These are phyloP conservation scores for Naganishia kalamii DNA, from an alignment of 768 basidiomycete genomes.

Conservation along the genomic window DNA sequence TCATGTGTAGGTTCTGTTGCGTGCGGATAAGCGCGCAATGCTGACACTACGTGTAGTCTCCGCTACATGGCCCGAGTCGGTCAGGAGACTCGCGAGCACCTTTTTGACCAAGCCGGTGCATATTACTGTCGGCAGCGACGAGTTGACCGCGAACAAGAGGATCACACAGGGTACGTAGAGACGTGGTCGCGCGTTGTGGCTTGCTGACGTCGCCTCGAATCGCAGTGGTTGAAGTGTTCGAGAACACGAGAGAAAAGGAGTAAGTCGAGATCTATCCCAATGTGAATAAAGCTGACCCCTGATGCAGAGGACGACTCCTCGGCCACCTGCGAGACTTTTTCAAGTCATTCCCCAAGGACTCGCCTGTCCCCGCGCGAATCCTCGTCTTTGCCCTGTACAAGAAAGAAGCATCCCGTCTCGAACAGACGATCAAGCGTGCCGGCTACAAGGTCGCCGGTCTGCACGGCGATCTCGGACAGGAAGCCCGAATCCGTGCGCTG, in stretches of 20 bases:
- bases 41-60: constrained; percentile 58
- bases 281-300: background rate
- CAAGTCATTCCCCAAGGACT: constrained; percentile 48
- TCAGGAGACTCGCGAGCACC: constrained; percentile 76
- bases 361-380: constrained; percentile 57
- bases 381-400: constrained; percentile 96
- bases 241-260: constrained; percentile 80
- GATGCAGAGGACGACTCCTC: constrained; percentile 38
- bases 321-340: constrained; percentile 47
- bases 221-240: constrained; percentile 75
- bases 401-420: constrained; percentile 89
- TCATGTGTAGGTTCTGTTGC: constrained; percentile 71
- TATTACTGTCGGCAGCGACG: constrained; percentile 91
- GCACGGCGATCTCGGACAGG: constrained; percentile 86
- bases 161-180: constrained; percentile 64
- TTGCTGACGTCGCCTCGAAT: background rate
- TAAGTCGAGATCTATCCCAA: constrained; percentile 47
- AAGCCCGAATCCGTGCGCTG: constrained; percentile 72
- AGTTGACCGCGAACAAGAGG: constrained; percentile 84
- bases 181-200: background rate
- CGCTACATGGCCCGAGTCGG: constrained; percentile 96
- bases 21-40: background rate
- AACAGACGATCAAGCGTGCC: constrained; percentile 64
- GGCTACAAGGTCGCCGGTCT: constrained; percentile 74
- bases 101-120: constrained; percentile 80